Conservation (phyloP, 192 early-diverging fungal genomes). For the Rhizophagus clarus region DNA sequence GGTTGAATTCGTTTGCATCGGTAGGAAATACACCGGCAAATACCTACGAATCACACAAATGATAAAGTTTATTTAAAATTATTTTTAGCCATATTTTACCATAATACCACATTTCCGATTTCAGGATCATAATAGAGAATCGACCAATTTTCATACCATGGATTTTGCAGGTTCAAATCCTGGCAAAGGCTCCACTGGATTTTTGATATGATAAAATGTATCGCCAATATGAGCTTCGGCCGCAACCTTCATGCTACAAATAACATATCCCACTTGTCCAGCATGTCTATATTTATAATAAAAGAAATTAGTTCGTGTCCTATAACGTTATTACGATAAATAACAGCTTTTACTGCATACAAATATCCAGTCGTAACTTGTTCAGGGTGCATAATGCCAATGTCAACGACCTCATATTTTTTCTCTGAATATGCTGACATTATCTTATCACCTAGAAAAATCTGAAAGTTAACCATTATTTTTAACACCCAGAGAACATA, state of each 20-base stretch:
- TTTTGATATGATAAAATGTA: conserved; percentile 80
- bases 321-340: conserved; percentile 3
- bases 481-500: background rate
- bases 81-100: too few species aligned
- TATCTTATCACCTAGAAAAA: conserved; percentile 70
- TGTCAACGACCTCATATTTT: conserved; percentile 86
- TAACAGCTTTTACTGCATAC: conserved; percentile 35
- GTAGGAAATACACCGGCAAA: conserved; percentile 95
- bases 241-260: conserved; percentile 90
- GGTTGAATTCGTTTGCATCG: conserved; percentile 85
- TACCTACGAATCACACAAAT: conserved; percentile 36
- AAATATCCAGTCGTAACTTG: conserved; percentile 65
- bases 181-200: conserved; percentile 72
- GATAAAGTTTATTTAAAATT: background rate
- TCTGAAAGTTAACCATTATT: background rate
- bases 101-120: background rate
- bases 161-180: conserved; percentile 95
- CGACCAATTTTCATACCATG: conserved; percentile 59
- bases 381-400: conserved; percentile 96
- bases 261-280: conserved; percentile 90
- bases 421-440: conserved; percentile 74
- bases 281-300: conserved; percentile 45
- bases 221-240: conserved; percentile 95
- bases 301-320: background rate
- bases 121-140: too few species aligned